Base-by-base conservation (phyloP, 2,329 filamentous ascomycete species). In the Blastomyces emzantsi region DNA sequence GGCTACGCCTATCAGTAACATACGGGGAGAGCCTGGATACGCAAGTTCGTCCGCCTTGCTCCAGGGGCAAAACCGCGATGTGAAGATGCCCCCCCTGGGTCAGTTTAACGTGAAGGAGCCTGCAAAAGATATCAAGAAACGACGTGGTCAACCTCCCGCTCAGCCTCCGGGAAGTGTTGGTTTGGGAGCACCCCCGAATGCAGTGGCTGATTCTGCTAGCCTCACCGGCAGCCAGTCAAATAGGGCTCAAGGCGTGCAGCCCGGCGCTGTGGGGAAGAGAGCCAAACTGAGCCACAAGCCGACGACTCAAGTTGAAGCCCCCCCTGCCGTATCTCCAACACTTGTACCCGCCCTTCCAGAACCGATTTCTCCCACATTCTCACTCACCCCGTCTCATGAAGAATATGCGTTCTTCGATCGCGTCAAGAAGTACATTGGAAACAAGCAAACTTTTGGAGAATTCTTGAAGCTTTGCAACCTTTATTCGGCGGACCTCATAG, bases 391-490 rank as follows among this genome's bases (percentile, higher is more conserved):
- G 0, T 89, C 84, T 30, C 84, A 87, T 62, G 93, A 97, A 64
- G 93, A 97, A 72, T 83, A 97, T 61, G 87, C 87, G 1, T 97
- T 97, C 77, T 99, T 99, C 70, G 94, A 99, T 66, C 88, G 92
- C 8, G 92, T 94, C 22, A 97, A 97, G 83, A 99, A 99, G 77
- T 93, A 89, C 71, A 90, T 99, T 64, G 87, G 89, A 66, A 97
- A 97, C 75, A 90, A 96, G 74, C 89, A 90, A 63, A 88, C 88
- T 2, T 95, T 96, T 83, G 92, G 90, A 70, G 94, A 99, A 74
- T 99, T 99, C 76, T 78, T 99, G 67, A 99, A 99, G 79, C 85
- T 99, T 7, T 94, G 93, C 80, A 99, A 97, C 69, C 82, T 99
- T 39, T 99, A 91, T 78, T 94, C 90, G 28, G 90, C 96, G 70